Percentiles rank a stretch among this genome's conserved stretches.
phyloP scores from a whole-genome alignment of 2,329 filamentous ascomycete species.

The Penicillium brasilianum region DNA sequence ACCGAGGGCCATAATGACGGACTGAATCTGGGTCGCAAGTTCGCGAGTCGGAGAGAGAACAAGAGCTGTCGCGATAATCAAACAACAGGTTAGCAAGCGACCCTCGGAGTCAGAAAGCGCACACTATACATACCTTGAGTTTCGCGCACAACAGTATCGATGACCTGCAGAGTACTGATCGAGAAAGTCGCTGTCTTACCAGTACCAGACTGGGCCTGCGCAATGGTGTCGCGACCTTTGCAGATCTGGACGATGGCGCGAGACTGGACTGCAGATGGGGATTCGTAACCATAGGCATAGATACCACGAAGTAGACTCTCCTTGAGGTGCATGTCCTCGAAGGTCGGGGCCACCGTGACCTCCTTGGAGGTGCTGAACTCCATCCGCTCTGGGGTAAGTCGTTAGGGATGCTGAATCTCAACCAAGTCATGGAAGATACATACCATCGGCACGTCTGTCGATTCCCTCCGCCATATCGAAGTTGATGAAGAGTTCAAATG shows the following conservation, averaged over 20 bases:
- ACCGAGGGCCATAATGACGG: conserved; percentile 97
- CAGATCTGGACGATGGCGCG: conserved; percentile 98
- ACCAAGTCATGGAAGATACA: conserved; percentile 16
- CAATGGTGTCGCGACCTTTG: conserved; percentile 98
- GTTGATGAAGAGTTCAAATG: conserved; percentile 13
- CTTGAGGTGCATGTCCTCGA: conserved; percentile 96
- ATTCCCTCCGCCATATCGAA: conserved; percentile 86
- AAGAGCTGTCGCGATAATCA: conserved; percentile 62
- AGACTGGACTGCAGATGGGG: conserved; percentile 95
- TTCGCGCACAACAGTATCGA: conserved; percentile 89
- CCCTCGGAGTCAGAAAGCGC: background rate
- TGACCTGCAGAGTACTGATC: conserved; percentile 94
- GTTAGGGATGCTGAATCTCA: conserved; percentile 32
- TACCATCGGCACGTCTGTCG: conserved; percentile 83
- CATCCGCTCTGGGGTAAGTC: conserved; percentile 71
- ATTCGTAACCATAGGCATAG: conserved; percentile 98
- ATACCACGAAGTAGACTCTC: conserved; percentile 96
- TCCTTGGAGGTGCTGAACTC: conserved; percentile 98
- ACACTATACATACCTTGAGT: conserved; percentile 65
- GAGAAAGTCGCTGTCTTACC: conserved; percentile 97
- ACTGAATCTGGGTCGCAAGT: conserved; percentile 98
- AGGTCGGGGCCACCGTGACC: conserved; percentile 88
- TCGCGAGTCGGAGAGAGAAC: conserved; percentile 94
- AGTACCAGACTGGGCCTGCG: conserved; percentile 94
- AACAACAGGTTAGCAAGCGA: conserved; percentile 14